These are phyloP conservation scores for Neurospora africana DNA, from an alignment of 495 filamentous ascomycete genomes.

Conservation along the genomic window DNA sequence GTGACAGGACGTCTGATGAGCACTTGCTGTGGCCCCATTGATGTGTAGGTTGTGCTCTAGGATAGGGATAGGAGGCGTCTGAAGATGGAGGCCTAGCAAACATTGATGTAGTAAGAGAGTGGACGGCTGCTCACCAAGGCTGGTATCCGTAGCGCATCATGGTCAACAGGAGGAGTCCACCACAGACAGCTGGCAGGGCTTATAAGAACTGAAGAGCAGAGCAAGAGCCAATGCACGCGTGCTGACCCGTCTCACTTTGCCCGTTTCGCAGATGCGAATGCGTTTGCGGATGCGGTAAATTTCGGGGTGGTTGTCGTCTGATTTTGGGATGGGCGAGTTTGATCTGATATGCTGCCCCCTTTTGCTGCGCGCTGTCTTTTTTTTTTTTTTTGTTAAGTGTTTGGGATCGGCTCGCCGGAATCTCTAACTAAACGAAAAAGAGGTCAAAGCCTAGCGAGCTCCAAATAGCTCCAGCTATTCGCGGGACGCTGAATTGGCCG, in stretches of 20 bases:
- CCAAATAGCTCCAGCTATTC: constrained; percentile 9
- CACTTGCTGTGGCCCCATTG: background rate
- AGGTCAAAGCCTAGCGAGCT: background rate
- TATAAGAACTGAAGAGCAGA: background rate
- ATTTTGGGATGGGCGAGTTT: background rate
- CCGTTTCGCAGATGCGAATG: background rate
- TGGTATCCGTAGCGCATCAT: constrained; percentile 22
- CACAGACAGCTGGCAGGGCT: background rate
- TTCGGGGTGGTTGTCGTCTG: background rate
- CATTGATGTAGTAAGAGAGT: background rate
- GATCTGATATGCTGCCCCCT: background rate
- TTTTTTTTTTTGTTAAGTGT: background rate
- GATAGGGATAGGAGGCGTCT: background rate
- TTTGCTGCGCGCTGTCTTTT: background rate
- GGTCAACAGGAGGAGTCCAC: constrained; percentile 2
- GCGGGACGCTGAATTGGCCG: constrained; percentile 20
- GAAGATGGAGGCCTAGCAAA: background rate
- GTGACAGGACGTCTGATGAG: background rate
- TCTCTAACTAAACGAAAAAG: background rate
- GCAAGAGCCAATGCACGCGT: background rate
- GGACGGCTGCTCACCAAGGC: constrained; percentile 18
- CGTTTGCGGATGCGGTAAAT: background rate
- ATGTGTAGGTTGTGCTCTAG: background rate
- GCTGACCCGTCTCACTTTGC: background rate
- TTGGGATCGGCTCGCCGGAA: background rate